Evolutionary conservation across 805 yeast genomes (phyloP), one percentile per base, ranked within the genome.

Genomic region (Yamadazyma takamatsuzukensis): DNA sequence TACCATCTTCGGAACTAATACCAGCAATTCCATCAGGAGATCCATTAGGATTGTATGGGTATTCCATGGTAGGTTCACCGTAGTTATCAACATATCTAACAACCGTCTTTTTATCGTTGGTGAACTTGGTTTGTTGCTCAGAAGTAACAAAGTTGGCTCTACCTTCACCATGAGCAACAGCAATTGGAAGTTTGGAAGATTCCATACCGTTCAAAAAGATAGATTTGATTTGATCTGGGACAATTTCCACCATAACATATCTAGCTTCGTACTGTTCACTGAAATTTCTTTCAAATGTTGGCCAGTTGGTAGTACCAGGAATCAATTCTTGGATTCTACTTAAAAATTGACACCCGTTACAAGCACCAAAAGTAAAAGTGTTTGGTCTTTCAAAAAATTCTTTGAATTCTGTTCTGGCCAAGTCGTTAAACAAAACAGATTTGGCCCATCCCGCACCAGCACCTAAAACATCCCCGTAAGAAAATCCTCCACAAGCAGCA

Each of bases 371-470:
- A 4, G 97, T 95, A 68, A 93, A 93, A 0, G 98, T 93, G 56
- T 93, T 95, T 13, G 70, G 68, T 62, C 98, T 80, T 34, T 77
- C 83, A 77, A 93, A 93, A 61, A 93, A 93, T 30, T 64, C 72
- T 44, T 67, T 61, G 59, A 93, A 93, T 64, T 86, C 89, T 17
- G 69, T 51, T 54, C 93, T 78, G 22, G 90, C 83, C 34, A 64
- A 68, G 22, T 77, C 85, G 54, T 90, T 83, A 74, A 80, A 88
- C 45, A 93, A 65, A 7, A 93, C 95, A 12, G 97, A 86, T 54
- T 87, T 88, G 37, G 98, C 98, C 98, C 98, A 93, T 37, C 98
- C 98, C 33, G 90, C 83, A 56, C 96, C 98, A 21, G 98, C 98
- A 47, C 98, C 98, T 39, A 93, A 70, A 30, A 93, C 98, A 63